phyloP scores from a whole-genome alignment of 1,284 basidiomycete genomes.

The Irpex rosettiformis region DNA sequence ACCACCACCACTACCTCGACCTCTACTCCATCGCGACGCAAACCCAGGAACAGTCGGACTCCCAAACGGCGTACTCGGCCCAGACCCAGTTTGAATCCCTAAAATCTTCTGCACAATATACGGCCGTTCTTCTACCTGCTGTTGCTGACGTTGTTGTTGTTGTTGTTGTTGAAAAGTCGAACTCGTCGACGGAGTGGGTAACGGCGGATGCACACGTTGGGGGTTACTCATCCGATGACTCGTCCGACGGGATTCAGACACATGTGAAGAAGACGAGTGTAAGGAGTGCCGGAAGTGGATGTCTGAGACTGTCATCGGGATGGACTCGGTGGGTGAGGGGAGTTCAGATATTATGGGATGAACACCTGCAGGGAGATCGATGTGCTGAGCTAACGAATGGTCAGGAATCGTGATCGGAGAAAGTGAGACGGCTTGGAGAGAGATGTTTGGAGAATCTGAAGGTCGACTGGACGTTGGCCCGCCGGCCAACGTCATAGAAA shows the following conservation, averaged over 20 bases:
- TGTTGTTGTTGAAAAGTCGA: background rate
- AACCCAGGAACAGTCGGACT: slow-evolving; percentile 22
- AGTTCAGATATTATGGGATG: slow-evolving; percentile 15
- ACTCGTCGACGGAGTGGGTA: slow-evolving; percentile 30
- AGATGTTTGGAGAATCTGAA: slow-evolving; percentile 25
- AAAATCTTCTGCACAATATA: slow-evolving; percentile 40
- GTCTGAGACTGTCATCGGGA: slow-evolving; percentile 67
- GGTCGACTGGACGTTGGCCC: slow-evolving; percentile 26
- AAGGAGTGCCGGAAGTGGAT: slow-evolving; percentile 58
- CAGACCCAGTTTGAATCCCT: slow-evolving; percentile 25
- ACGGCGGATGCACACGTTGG: slow-evolving; percentile 44
- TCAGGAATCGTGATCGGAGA: slow-evolving; percentile 16
- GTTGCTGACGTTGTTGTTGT: too few relatives aligned
- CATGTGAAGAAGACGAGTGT: slow-evolving; percentile 33
- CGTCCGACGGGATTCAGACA: slow-evolving; percentile 33
- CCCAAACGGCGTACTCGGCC: slow-evolving; percentile 20
- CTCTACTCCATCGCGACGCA: slow-evolving; percentile 4
- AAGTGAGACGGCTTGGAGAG: slow-evolving; percentile 26
- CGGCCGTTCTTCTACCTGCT: slow-evolving; percentile 15
- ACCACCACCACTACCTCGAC: background rate
- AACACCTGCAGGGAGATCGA: slow-evolving; percentile 14
- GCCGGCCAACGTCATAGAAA: slow-evolving; percentile 27
- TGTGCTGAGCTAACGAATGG: slow-evolving; percentile 3
- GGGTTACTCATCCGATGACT: slow-evolving; percentile 26
- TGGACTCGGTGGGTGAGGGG: slow-evolving; percentile 61